Percentiles rank a stretch among this genome's conserved stretches.
Evolutionary conservation across 345 rosid species (phyloP).

Genomic region (Eucalyptus microcorys): DNA sequence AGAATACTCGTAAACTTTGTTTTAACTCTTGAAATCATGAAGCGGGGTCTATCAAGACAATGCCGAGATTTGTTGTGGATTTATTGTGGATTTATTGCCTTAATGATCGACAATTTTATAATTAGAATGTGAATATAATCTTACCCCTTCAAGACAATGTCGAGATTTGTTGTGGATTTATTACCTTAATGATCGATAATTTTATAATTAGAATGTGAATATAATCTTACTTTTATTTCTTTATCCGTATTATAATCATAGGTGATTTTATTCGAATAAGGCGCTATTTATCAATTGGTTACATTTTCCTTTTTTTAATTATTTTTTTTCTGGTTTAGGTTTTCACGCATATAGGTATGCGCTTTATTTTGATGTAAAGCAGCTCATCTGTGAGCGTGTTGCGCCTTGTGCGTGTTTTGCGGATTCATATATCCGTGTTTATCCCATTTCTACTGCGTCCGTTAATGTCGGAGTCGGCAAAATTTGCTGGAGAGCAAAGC

Average conservation of each 20-base stretch:
- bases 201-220: no score
- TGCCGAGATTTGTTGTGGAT: not conserved
- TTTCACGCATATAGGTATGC: not conserved
- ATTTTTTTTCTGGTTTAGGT: not conserved
- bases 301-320: not conserved
- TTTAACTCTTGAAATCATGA: not conserved
- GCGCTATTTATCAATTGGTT: not conserved
- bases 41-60: not conserved
- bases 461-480: not conserved
- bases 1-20: not conserved
- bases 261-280: not conserved
- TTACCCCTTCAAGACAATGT: not conserved
- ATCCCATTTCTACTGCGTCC: not conserved
- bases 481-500: not conserved
- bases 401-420: not conserved
- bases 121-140: not conserved
- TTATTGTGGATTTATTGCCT: not conserved
- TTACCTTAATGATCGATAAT: not conserved
- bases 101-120: not conserved
- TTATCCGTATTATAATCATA: not conserved
- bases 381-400: not conserved
- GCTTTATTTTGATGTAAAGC: not conserved
- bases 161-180: not conserved
- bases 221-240: not conserved
- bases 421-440: not conserved